These are phyloP conservation scores for Capsicum chinense DNA, from an alignment of 257 asterid species.

Conservation along the genomic window DNA sequence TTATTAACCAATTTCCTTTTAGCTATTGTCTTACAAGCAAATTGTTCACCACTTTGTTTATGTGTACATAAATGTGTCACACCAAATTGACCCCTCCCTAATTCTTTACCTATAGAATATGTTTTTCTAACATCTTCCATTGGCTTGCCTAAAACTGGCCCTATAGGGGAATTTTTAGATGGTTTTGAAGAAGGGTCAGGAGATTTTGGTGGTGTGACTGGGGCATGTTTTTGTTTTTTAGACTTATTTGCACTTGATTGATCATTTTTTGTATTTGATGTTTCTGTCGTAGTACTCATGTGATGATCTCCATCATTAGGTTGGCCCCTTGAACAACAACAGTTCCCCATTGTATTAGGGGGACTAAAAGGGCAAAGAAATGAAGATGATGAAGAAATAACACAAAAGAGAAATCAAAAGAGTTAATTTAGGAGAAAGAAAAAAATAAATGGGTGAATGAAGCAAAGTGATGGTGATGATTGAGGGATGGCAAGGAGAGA, in stretches of 20 bases:
- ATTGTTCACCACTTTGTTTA: slow-evolving; percentile 73
- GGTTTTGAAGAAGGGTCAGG: slow-evolving; percentile 46
- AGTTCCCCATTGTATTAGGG: slow-evolving; percentile 31
- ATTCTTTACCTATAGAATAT: slow-evolving; percentile 84
- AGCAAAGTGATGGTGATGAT: neutral
- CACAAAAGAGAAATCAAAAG: neutral
- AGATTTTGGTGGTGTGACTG: slow-evolving; percentile 32
- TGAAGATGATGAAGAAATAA: slow-evolving; percentile 26
- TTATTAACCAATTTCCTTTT: slow-evolving; percentile 80
- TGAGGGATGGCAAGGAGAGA: neutral
- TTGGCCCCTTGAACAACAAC: slow-evolving; percentile 29
- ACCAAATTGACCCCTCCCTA: slow-evolving; percentile 89
- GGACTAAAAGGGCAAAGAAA: slow-evolving; percentile 8
- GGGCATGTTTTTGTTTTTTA: neutral
- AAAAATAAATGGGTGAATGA: slow-evolving; percentile 14
- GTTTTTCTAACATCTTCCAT: slow-evolving; percentile 69
- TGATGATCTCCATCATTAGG: neutral
- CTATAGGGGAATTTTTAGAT: slow-evolving; percentile 50
- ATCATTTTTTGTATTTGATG: neutral
- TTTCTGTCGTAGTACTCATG: neutral
- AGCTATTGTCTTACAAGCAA: slow-evolving; percentile 90
- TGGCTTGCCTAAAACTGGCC: slow-evolving; percentile 80
- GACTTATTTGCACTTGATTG: neutral
- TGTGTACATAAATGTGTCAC: slow-evolving; percentile 80
- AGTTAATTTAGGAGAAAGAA: slow-evolving; percentile 17